phyloP scores from a whole-genome alignment of 169 alveolate species.

The Cytauxzoon felis region DNA sequence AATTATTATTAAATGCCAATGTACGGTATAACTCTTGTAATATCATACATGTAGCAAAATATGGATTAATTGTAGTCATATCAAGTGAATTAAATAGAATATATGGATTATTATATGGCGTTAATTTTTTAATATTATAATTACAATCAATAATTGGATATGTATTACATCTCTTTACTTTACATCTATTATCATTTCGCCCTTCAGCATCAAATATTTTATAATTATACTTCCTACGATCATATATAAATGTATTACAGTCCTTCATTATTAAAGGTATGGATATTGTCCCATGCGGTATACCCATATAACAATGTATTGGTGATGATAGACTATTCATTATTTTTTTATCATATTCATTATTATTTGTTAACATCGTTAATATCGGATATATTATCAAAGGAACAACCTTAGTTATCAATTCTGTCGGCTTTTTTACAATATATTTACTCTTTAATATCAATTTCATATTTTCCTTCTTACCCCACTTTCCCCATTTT shows the following conservation, averaged over 20 bases:
- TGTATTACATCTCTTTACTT: not conserved
- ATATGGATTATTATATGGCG: too few species aligned
- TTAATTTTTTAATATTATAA: too few species aligned
- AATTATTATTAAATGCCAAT: too few species aligned
- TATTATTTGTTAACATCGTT: not conserved
- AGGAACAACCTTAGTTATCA: not conserved
- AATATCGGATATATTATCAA: not conserved
- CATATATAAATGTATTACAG: not conserved
- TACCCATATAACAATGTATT: constrained; percentile 38
- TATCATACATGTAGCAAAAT: constrained; percentile 36
- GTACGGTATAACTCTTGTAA: constrained; percentile 2
- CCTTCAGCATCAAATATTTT: too few species aligned
- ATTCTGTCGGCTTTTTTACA: too few species aligned
- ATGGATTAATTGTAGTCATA: constrained; percentile 1
- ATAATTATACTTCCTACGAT: too few species aligned
- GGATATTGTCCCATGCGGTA: constrained; percentile 56
- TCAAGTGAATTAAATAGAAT: too few species aligned
- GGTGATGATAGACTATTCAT: not conserved
- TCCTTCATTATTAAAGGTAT: constrained; percentile 27
- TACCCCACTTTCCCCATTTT: too few species aligned
- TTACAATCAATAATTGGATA: too few species aligned
- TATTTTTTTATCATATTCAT: not conserved
- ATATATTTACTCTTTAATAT: too few species aligned
- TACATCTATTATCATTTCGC: not conserved
- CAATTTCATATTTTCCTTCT: too few species aligned